These are phyloP conservation scores for Scutellaria baicalensis DNA, from an alignment of 257 asterid genomes.

Conservation along the genomic window DNA sequence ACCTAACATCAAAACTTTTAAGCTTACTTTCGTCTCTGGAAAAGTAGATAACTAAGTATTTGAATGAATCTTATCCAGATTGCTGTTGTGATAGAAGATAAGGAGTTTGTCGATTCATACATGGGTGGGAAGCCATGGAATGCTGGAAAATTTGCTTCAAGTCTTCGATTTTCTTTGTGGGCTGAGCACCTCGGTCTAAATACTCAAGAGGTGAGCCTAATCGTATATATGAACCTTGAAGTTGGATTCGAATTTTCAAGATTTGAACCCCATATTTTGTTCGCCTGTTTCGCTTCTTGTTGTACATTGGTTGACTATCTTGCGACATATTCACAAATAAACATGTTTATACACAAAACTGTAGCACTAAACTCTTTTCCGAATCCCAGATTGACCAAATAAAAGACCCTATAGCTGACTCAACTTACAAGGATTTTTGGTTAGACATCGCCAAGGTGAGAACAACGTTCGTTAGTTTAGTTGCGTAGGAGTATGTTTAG, in stretches of 20 bases:
- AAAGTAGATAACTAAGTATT: not conserved
- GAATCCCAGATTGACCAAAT: slow-evolving; percentile 50
- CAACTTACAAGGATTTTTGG: slow-evolving; percentile 68
- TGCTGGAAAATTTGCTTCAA: slow-evolving; percentile 77
- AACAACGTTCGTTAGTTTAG: not conserved
- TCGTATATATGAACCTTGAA: not conserved
- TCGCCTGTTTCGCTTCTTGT: not conserved
- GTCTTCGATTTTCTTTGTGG: slow-evolving; percentile 82
- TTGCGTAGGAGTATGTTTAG: not conserved
- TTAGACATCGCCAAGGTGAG: slow-evolving; percentile 68
- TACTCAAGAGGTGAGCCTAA: slow-evolving; percentile 50
- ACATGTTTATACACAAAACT: not conserved
- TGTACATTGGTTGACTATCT: not conserved
- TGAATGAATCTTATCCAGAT: slow-evolving; percentile 41
- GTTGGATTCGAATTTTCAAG: not conserved
- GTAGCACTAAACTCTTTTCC: not conserved
- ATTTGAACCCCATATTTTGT: no score
- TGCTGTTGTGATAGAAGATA: slow-evolving; percentile 74
- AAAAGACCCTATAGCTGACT: slow-evolving; percentile 67
- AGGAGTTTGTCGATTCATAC: slow-evolving; percentile 62
- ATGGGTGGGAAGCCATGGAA: slow-evolving; percentile 81
- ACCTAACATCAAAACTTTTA: not conserved
- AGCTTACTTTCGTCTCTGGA: not conserved
- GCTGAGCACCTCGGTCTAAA: slow-evolving; percentile 82
- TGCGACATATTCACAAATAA: not conserved